Conservation (phyloP, 148 eudicot genomes). For the Chenopodium berlandieri region DNA sequence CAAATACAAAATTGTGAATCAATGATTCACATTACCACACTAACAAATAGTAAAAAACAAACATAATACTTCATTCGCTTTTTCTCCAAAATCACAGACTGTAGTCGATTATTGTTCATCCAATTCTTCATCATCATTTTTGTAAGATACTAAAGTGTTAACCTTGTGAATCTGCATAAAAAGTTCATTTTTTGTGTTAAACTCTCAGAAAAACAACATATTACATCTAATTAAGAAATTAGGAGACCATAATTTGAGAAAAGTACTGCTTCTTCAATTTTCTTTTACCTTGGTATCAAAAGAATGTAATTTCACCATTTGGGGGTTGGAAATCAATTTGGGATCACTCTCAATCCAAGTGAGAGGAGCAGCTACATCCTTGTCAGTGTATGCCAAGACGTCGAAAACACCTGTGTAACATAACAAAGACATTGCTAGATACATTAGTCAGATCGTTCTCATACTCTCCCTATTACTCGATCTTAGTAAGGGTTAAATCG, state of each 20-base stretch:
- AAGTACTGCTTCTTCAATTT: not conserved
- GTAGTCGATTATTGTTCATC: conserved; percentile 42
- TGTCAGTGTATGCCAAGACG: conserved; percentile 90
- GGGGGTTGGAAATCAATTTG: conserved; percentile 81
- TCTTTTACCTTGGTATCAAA: conserved; percentile 85
- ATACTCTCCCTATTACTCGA: not conserved
- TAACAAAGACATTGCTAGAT: not conserved
- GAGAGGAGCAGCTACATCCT: conserved; percentile 75
- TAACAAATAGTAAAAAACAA: not conserved
- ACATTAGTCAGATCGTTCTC: too few relatives aligned
- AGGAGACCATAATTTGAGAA: not conserved
- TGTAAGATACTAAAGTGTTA: conserved; percentile 86
- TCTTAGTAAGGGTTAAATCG: too few relatives aligned
- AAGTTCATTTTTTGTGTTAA: not conserved
- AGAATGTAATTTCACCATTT: conserved; percentile 93
- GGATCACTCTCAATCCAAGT: conserved; percentile 99
- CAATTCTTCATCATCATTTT: conserved; percentile 67
- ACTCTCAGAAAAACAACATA: not conserved
- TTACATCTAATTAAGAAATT: not conserved
- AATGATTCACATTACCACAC: conserved; percentile 44
- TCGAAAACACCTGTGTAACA: conserved; percentile 75
- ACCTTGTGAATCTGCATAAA: conserved; percentile 87
- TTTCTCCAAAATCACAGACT: not conserved
- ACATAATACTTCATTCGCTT: not conserved
- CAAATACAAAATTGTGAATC: conserved; percentile 46